Conservation (phyloP, 352 stramenopile genomes). For the Phytophthora cryptogea region DNA sequence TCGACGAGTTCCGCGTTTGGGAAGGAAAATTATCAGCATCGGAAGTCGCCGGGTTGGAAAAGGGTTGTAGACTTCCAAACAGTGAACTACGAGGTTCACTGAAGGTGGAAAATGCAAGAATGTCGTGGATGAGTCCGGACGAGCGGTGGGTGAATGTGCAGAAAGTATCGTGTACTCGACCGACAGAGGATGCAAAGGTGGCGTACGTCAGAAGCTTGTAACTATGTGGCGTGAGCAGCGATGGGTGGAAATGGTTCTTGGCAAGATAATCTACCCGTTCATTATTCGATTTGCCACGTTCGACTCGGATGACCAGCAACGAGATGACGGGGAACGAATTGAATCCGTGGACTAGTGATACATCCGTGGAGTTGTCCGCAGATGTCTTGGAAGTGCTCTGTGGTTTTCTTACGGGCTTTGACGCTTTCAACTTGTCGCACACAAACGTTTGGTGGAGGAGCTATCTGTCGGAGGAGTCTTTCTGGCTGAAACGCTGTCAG, state of each 20-base stretch:
- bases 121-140: neutral
- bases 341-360: neutral
- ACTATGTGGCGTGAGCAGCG: neutral
- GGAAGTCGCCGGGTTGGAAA: neutral
- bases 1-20: slow-evolving; percentile 41
- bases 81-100: slow-evolving; percentile 8
- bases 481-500: slow-evolving; percentile 8
- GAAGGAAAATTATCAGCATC: slow-evolving; percentile 7
- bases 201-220: neutral
- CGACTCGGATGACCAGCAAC: neutral
- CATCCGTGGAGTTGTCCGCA: neutral
- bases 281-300: neutral
- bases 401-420: slow-evolving; percentile 32
- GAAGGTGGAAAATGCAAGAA: slow-evolving; percentile 1
- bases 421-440: slow-evolving; percentile 26
- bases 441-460: slow-evolving; percentile 11
- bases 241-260: neutral
- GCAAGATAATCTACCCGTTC: neutral
- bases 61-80: neutral
- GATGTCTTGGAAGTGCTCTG: slow-evolving; percentile 3
- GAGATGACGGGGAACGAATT: neutral
- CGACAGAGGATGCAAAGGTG: slow-evolving; percentile 1
- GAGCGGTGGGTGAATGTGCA: slow-evolving; percentile 6
- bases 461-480: slow-evolving; percentile 3
- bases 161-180: slow-evolving; percentile 18